Evolutionary conservation across 208 protist genomes (phyloP), one percentile per base, ranked within the genome.

Genomic region (Leishmania martiniquensis): DNA sequence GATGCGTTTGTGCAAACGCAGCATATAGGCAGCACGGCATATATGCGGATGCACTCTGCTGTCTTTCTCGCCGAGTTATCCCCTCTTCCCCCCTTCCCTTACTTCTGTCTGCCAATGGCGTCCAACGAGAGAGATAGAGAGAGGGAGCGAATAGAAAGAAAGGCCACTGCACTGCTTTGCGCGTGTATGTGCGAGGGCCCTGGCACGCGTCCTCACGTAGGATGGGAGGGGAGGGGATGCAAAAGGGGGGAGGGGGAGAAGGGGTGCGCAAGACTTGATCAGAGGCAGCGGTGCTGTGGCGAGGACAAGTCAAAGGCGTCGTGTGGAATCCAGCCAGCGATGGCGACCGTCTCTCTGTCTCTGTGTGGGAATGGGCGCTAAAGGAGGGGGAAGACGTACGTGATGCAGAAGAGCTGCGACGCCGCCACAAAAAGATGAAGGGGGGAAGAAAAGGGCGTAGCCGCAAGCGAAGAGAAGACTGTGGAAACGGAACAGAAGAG

Each of bases 281-380:
- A 70, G 54, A n/a, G 34, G 37, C 79, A 82, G 57, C 71, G 34
- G 22, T 37, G 74, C 44, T n/a, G 73, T 29, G 42, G 44, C 29
- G 73, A 12, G 5, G 22, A 7, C 7, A 13, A 42, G 63, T 69
- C 17, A n/a, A 6, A 1, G 42, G 9, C 13, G 39, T 69, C 45
- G 2, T 13, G 39, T 10, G 1, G 37, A 37, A 72, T 72, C 67
- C 45, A 72, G 67, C n/a, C 47, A 55, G 47, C 39, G 67, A 72
- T 55, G 44, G 15, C 22, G 29, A 7, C 22, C 42, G 37, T 45
- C 22, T 72, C n/a, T 42, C 13, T 57, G 45, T 72, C 29, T 57
- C 20, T 72, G 67, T 54, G 67, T 55, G 22, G 13, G n/a, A 34
- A 17, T 70, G 65, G 5, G 25, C 5, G 65, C 15, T 47, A 2